These are phyloP conservation scores for Aeminium ludgeri DNA, from an alignment of 495 filamentous ascomycete species.

Conservation along the genomic window DNA sequence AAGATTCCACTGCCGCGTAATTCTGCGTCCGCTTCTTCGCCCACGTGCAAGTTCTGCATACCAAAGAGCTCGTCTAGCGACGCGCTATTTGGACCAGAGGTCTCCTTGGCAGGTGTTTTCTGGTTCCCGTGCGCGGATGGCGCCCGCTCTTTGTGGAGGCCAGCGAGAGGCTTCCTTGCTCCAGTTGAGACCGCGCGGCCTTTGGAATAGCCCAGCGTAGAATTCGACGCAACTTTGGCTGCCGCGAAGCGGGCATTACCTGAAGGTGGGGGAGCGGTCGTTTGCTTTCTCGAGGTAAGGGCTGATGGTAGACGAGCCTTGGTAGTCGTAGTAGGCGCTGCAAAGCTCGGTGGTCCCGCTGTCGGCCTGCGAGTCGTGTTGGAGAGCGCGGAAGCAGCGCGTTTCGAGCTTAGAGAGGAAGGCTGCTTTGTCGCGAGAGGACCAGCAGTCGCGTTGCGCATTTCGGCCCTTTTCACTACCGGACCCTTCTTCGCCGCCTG, in stretches of 20 bases:
- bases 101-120: too few species aligned
- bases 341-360: constrained; percentile 19
- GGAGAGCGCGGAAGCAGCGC: constrained; percentile 38
- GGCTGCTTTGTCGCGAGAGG: constrained; percentile 12
- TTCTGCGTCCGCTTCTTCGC: neutral
- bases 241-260: constrained; percentile 43
- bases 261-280: constrained; percentile 27
- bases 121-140: neutral
- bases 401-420: constrained; percentile 33
- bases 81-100: neutral
- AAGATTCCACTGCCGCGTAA: too few species aligned
- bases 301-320: constrained; percentile 24
- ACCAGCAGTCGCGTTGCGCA: constrained; percentile 5
- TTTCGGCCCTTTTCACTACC: constrained; percentile 20
- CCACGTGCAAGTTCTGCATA: neutral
- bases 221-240: constrained; percentile 46
- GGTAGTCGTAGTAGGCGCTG: constrained; percentile 28
- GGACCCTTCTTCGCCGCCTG: constrained; percentile 30
- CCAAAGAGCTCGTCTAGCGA: constrained; percentile 9
- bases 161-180: constrained; percentile 21
- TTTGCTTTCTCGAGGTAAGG: constrained; percentile 27
- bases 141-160: neutral
- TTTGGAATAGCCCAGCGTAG: constrained; percentile 66
- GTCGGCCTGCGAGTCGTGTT: constrained; percentile 23
- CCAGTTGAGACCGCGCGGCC: constrained; percentile 46